Conservation (phyloP, 148 eudicot species). For the Rhododendron ferrugineum region DNA sequence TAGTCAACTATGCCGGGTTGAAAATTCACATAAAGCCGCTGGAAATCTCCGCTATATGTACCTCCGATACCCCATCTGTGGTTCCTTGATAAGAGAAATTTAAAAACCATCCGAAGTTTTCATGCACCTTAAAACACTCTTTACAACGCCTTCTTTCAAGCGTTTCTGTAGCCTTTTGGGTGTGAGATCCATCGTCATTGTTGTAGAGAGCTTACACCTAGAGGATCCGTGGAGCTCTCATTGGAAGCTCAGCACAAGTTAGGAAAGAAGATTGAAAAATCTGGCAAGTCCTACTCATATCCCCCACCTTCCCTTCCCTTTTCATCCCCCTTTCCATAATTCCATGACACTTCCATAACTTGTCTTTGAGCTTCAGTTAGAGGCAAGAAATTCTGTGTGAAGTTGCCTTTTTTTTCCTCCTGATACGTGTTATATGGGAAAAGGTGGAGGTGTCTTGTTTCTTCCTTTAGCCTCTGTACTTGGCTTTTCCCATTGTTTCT, state of each 20-base stretch:
- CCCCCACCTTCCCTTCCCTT: not conserved
- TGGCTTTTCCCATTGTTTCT: not conserved
- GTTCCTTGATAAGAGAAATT: not conserved
- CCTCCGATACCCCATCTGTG: not conserved
- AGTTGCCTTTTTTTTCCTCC: not conserved
- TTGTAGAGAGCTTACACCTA: not conserved
- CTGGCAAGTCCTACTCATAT: not conserved
- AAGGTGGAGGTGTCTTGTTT: not conserved
- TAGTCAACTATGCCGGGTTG: not conserved
- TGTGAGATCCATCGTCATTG: not conserved
- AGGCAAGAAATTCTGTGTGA: not conserved
- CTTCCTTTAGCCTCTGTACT: not conserved
- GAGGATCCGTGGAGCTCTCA: not conserved
- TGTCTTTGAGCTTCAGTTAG: not conserved
- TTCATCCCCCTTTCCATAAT: too few species aligned
- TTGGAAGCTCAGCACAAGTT: not conserved
- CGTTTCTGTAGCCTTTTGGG: not conserved
- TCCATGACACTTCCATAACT: too few species aligned
- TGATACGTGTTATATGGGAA: not conserved
- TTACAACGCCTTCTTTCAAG: not conserved
- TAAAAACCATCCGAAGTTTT: not conserved
- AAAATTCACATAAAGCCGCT: not conserved
- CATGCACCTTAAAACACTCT: not conserved
- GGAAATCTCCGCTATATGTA: not conserved
- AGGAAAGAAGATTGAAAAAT: not conserved